Base-by-base conservation (phyloP, 2,329 filamentous ascomycete genomes). In the Neurospora crassa region DNA sequence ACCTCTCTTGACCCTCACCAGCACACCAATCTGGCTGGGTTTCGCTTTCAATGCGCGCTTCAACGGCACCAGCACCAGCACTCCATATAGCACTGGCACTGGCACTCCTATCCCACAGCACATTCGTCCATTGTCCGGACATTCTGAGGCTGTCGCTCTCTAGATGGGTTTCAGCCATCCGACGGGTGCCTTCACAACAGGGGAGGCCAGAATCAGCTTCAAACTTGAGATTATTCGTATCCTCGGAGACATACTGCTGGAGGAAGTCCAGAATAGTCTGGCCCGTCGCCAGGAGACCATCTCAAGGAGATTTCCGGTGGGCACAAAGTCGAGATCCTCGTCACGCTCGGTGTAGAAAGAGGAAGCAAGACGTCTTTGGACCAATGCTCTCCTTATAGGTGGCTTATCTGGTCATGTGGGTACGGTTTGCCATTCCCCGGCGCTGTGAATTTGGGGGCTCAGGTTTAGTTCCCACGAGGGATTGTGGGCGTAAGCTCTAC, bases 291-390 rank as follows among this genome's bases (percentile, higher is more conserved):
- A 97, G 78, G 0, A 99, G 84, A 7, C 7, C 5, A 8, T 37
- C 34, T 37, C 34, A 37, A 37, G 34, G 34, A 29, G 29, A 29
- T 92, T 89, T 79, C 94, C 93, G 45, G 93, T 92, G 0, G 98
- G 84, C 1, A 91, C 89, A 11, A 87, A 85, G 0, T 87, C 93
- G 59, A 98, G 82, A 3, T 90, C 86, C 71, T 91, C 87, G 76
- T 97, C 92, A 0, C 86, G 84, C 0, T 94, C 90, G 37, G 90
- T 93, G 84, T 91, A 98, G 82, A 98, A 95, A 0, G 95, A 97
- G 0, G 92, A 94, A 0, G 95, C 94, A 5, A 94, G 83, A 20
- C 37, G 37, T 96, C 96, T 67, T 86, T 97, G 92, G 2, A 20
- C 42, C 3, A 18, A 45, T 0, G n/a, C 18, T 45, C n/a, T 45